Evolutionary conservation across 2,329 filamentous ascomycete species (phyloP), one percentile per base, ranked within the genome.

Genomic region (Fusarium sp.): DNA sequence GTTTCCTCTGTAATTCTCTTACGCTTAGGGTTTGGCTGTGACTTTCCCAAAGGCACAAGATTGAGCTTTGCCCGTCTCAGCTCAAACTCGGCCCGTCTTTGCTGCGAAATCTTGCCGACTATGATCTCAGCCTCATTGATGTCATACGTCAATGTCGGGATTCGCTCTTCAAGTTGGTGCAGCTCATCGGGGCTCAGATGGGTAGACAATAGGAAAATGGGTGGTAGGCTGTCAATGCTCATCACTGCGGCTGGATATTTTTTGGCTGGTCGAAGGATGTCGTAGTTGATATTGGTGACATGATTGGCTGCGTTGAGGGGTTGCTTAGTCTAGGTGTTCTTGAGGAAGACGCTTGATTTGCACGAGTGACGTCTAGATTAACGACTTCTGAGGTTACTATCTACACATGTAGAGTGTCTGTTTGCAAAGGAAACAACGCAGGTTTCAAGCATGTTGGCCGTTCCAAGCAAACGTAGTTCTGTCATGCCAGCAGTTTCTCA

Each of bases 11-110:
- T 49, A 13, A 63, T 12, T 47, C 61, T 71, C 34, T 60, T 69
- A 47, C 58, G 55, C 52, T 73, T 71, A 6, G 58, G 36, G 31
- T 28, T 49, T 3, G 59, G 53, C n/a, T 41, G 58, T 7, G 43
- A 19, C 11, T 56, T 51, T 19, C 51, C 35, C 26, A 71, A 24
- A 7, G 72, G 85, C 51, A 85, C 80, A 0, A 87, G 87, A 36
- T 76, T 73, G 3, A 97, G 67, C 12, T 87, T 88, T 41, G 86
- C 83, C 7, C 85, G 83, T 49, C 91, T 83, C 59, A 98, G 79
- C 76, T 98, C 94, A 68, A 96, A 88, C 42, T 85, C 81, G 1
- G 92, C 92, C 15, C 94, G 84, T 68, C 87, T 84, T 64, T 85
- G 88, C 52, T 86, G 88, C 1, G 82, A 81, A 31, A 96, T 83